Evolutionary conservation across 2,329 filamentous ascomycete genomes (phyloP).

Genomic region (Microthyrium microscopicum): DNA sequence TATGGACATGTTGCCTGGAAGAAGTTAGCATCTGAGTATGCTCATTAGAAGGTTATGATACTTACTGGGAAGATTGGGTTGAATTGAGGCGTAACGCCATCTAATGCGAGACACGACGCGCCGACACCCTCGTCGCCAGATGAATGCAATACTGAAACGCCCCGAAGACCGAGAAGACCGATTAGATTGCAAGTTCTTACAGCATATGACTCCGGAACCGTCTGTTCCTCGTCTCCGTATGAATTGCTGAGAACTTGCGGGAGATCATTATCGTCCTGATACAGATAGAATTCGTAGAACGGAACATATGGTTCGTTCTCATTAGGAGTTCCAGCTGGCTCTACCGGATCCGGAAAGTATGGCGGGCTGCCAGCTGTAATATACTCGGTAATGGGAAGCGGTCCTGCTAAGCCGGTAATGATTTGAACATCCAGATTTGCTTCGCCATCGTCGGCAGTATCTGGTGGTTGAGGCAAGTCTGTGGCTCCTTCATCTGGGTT

Average conservation of each 20-base stretch:
- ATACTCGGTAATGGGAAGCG: slow-evolving; percentile 4
- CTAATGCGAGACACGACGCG: slow-evolving; percentile 23
- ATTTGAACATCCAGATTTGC: slow-evolving; percentile 5
- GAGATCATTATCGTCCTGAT: slow-evolving; percentile 18
- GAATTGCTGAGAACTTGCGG: slow-evolving; percentile 22
- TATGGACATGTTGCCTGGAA: slow-evolving; percentile 32
- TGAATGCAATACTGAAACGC: slow-evolving; percentile 23
- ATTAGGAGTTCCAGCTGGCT: slow-evolving; percentile 24
- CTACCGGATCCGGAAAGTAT: slow-evolving; percentile 31
- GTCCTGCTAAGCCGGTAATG: slow-evolving; percentile 2
- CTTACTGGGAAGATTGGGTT: no score
- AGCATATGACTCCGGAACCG: slow-evolving; percentile 19
- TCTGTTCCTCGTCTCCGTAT: slow-evolving; percentile 24
- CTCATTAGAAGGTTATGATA: slow-evolving; percentile 29
- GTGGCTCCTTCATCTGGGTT: slow-evolving; percentile 3
- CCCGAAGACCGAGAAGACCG: slow-evolving; percentile 21
- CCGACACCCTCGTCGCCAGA: slow-evolving; percentile 23
- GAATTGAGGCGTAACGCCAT: background rate
- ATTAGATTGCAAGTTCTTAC: slow-evolving; percentile 23
- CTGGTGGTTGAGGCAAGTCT: background rate
- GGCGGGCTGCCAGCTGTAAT: slow-evolving; percentile 7
- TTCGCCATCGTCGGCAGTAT: background rate
- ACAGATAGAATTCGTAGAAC: slow-evolving; percentile 20
- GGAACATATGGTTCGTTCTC: slow-evolving; percentile 30
- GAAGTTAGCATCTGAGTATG: slow-evolving; percentile 25